Evolutionary conservation across 768 basidiomycete genomes (phyloP), one percentile per base, ranked within the genome.

Genomic region (Grammothele lineata): DNA sequence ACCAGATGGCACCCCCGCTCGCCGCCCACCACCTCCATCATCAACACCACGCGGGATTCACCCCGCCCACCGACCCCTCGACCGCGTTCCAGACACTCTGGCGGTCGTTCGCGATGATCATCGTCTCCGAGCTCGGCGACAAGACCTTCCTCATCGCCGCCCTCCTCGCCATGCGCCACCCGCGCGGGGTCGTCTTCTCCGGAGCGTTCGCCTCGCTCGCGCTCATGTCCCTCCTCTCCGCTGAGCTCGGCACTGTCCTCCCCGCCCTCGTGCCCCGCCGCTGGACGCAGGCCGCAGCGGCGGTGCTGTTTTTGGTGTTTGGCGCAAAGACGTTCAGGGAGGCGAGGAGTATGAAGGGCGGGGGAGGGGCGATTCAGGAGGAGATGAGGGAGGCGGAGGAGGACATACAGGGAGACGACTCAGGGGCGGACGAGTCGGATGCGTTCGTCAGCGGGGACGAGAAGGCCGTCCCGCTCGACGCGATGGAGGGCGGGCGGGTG

Each of bases 381-480:
- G 96, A 98, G 68, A 90, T 97, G 86, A 78, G 80, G 45, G 94
- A 99, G 70, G 87, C 90, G n/a, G 85, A 87, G 68, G 92, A 94
- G 62, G 95, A 99, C 68, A 87, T 98, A 41, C 84, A 92, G 57
- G 88, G 80, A 3, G 88, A 92, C 51, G 85, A 83, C 25, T 78
- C 74, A 2, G 72, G 61, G 17, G 63, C 68, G 25, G 78, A 76
- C 27, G 72, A 71, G 6, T 70, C 70, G n/a, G n/a, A n/a, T 5
- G 74, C 62, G 7, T 47, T 53, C 14, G 43, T 47, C 43, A 62
- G 66, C 17, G 70, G 70, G 4, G 42, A 40, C 14, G 62, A 70
- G 2, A 63, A n/a, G n/a, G n/a, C 65, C 0, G 81, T 91, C 21
- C 84, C 85, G 0, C 70, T 95, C 48, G 81, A 85, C 56, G 79